A percentile compares a stretch with the other conserved stretches of the same genome.
Evolutionary conservation across 495 filamentous ascomycete genomes (phyloP).

Genomic region (Hypoxylon intermedium): DNA sequence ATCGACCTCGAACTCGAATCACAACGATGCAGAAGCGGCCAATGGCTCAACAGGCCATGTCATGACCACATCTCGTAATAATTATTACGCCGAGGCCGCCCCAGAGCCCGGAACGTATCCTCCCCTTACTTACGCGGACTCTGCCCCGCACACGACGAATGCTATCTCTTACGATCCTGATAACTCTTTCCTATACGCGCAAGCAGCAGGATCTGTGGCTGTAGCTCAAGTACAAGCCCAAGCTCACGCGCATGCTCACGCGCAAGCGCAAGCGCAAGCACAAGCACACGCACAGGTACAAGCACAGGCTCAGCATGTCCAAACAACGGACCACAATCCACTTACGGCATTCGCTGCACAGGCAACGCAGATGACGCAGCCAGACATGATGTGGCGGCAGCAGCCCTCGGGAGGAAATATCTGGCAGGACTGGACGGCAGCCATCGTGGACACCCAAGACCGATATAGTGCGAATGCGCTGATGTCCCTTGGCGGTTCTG

Average conservation of each 20-base stretch:
- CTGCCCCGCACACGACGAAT: slow-evolving; percentile 32
- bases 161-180: slow-evolving; percentile 33
- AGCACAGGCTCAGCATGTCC: slow-evolving; percentile 38
- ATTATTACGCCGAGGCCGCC: slow-evolving; percentile 36
- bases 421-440: slow-evolving; percentile 58
- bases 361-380: slow-evolving; percentile 38
- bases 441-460: slow-evolving; percentile 55
- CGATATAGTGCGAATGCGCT: slow-evolving; percentile 53
- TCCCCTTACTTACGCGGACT: slow-evolving; percentile 32
- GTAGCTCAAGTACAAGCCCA: slow-evolving; percentile 34
- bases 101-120: slow-evolving; percentile 35
- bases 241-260: slow-evolving; percentile 30
- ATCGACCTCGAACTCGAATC: slow-evolving; percentile 20
- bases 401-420: slow-evolving; percentile 47
- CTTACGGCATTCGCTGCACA: slow-evolving; percentile 39
- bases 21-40: slow-evolving; percentile 31
- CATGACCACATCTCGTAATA: slow-evolving; percentile 30
- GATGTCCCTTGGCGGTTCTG: slow-evolving; percentile 47
- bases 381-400: slow-evolving; percentile 41
- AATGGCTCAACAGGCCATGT: slow-evolving; percentile 37
- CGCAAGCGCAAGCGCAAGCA: slow-evolving; percentile 28
- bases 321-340: slow-evolving; percentile 37
- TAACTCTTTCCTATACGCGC: slow-evolving; percentile 37
- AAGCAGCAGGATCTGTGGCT: slow-evolving; percentile 32
- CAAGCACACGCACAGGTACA: slow-evolving; percentile 38